Evolutionary conservation across 345 rosid species (phyloP).

Genomic region (Noccaea bulbosa): DNA sequence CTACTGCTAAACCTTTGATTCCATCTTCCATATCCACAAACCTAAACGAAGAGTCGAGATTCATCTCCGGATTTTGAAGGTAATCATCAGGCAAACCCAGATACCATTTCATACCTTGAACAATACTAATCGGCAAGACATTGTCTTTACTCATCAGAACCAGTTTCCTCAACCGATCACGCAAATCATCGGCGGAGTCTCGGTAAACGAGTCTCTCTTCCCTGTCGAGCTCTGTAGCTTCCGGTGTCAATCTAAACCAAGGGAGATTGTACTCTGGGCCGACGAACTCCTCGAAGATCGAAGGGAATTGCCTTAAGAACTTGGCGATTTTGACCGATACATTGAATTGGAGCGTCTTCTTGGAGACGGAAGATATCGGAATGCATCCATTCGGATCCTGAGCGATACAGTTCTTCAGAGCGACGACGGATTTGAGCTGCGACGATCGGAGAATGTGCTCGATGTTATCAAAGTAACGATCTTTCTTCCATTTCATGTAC

Average conservation of each 20-base stretch:
- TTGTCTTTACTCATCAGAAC: conserved; percentile 71
- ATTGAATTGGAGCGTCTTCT: conserved; percentile 67
- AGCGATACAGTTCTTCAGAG: conserved; percentile 66
- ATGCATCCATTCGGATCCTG: conserved; percentile 58
- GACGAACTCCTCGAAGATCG: conserved; percentile 75
- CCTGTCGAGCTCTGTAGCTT: conserved; percentile 65
- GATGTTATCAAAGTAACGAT: conserved; percentile 65
- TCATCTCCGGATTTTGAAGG: conserved; percentile 45
- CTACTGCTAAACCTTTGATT: conserved; percentile 63
- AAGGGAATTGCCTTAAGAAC: conserved; percentile 72
- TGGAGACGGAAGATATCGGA: conserved; percentile 77
- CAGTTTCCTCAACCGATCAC: conserved; percentile 63
- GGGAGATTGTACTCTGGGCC: conserved; percentile 77
- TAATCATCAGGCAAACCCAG: conserved; percentile 76
- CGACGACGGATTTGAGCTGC: conserved; percentile 66
- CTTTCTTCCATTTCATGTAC: conserved; percentile 94
- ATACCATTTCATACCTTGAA: conserved; percentile 86
- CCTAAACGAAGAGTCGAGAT: conserved; percentile 56
- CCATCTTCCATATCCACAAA: conserved; percentile 79
- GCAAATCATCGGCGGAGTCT: conserved; percentile 56
- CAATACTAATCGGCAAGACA: conserved; percentile 73
- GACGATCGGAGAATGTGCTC: conserved; percentile 69
- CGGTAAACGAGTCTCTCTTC: conserved; percentile 57
- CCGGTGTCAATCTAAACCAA: conserved; percentile 84
- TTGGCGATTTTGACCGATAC: conserved; percentile 69